Conservation (phyloP, 352 stramenopile species). For the Phytophthora boehmeriae region DNA sequence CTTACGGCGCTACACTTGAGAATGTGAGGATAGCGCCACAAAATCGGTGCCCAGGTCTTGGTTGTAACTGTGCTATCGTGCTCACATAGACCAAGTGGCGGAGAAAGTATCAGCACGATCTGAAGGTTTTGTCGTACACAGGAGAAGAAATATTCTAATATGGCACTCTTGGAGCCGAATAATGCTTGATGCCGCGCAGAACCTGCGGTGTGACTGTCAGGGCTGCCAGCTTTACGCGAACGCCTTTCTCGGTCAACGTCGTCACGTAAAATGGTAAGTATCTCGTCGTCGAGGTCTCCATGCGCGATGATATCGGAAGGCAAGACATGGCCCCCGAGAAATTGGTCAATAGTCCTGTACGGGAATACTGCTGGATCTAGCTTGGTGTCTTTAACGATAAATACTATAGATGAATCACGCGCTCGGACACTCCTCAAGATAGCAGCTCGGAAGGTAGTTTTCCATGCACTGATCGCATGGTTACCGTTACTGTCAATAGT, state of each 20-base stretch:
- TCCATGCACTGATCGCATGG: slow-evolving; percentile 33
- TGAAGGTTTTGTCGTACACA: slow-evolving; percentile 54
- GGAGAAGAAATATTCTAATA: slow-evolving; percentile 56
- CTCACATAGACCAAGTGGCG: neutral
- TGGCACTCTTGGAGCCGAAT: slow-evolving; percentile 50
- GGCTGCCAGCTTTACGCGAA: neutral
- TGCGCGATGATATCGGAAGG: slow-evolving; percentile 50
- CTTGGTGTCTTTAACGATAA: slow-evolving; percentile 62
- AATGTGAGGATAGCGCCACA: slow-evolving; percentile 52
- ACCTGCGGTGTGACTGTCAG: neutral
- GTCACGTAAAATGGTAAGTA: slow-evolving; percentile 45
- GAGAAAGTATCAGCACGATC: slow-evolving; percentile 53
- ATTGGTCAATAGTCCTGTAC: slow-evolving; percentile 54
- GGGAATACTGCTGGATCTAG: slow-evolving; percentile 29
- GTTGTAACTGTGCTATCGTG: neutral
- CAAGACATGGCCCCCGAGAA: slow-evolving; percentile 47
- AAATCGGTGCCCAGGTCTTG: slow-evolving; percentile 24
- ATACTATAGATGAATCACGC: slow-evolving; percentile 44
- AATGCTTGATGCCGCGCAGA: neutral
- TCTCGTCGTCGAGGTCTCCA: slow-evolving; percentile 56
- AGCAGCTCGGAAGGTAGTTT: slow-evolving; percentile 35
- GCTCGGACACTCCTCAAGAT: slow-evolving; percentile 49
- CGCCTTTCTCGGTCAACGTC: slow-evolving; percentile 25
- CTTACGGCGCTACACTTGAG: slow-evolving; percentile 47
- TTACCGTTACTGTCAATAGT: neutral